Evolutionary conservation across 257 asterid species (phyloP), one percentile per base, ranked within the genome.

Genomic region (Nicotiana paniculata): DNA sequence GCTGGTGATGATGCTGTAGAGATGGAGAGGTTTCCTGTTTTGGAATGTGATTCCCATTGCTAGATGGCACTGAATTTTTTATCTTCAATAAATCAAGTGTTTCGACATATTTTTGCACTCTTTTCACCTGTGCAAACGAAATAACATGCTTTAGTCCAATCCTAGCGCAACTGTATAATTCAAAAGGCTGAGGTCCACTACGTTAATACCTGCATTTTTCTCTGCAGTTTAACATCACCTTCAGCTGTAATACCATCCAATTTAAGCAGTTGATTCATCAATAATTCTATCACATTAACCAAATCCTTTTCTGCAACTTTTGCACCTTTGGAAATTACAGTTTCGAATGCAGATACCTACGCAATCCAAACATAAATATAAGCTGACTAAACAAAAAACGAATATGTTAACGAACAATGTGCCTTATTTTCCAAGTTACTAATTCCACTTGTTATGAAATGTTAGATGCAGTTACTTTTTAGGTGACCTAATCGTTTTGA

Each of bases 91-190:
- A 2, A 61, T 95, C 99, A 9, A 95, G 92, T 51, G 88, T 91
- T 86, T 95, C 99, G 10, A 95, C 97, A 72, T 72, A 90, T 86
- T 92, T 90, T 84, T 93, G 98, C 67, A 95, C 92, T 88, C 97
- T 91, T 78, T 55, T 88, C 26, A 86, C 97, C 99, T 95, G 62
- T 33, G 80, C 6, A 75, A 55, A 26, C 67, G 86, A 9, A 70
- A 58, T 16, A 46, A 37, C 35, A 63, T 48, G 12, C 16, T 6
- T 9, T 35, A 77, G 39, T 77, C 48, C 26, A 57, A 18, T 2
- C 64, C 5, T 16, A 37, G 4, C 68, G 58, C 55, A 79, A 37
- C 7, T 16, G 1, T 30, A 28, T 1, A 16, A 48, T 32, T 17
- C 13, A 7, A 16, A 65, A 28, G 30, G 72, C 35, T 65, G 39